Base-by-base conservation (phyloP, 2,329 filamentous ascomycete genomes). In the Neurospora crassa region DNA sequence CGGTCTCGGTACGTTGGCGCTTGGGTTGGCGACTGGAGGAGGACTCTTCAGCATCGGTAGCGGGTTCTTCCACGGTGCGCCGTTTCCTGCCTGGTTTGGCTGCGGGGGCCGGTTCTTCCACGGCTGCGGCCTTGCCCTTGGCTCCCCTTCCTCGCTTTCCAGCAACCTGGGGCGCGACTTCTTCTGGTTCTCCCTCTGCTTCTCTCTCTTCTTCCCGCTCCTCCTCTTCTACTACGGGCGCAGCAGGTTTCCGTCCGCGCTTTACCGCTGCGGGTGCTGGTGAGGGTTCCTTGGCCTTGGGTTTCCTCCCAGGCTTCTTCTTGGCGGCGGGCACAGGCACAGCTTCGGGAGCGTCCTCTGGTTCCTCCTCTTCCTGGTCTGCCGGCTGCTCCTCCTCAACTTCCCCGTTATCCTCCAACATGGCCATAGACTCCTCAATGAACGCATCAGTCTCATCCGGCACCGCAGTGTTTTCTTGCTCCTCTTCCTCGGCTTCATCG, bases 381-480 rank as follows among this genome's bases (percentile, higher is more conserved):
- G 67, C 69, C 37, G 71, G 67, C 14, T 67, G 20, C 47, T 80
- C 81, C 69, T 79, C 70, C 14, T 73, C 76, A n/a, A 53, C 70
- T 8, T 69, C 53, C 16, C 73, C 71, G 2, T 74, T 68, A 69
- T 74, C 76, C 11, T 80, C 79, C 11, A 84, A 76, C 79, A 85
- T 81, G 59, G 80, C 78, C 75, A 84, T 78, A 2, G 84, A 84
- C 45, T 84, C 80, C 14, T 86, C 82, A 1, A 74, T 75, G 59
- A 76, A 77, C 29, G 69, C 72, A 24, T 77, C 74, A 18, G 81
- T 77, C 18, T 76, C 75, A n/a, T 77, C 76, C 16, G 53, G 53
- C 0, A 11, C 53, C 29, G 53, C 24, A n/a, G 53, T 14, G 16
- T 11, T n/a, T 5, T 75, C 73, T 14, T 73, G 74, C 14, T 71